Evolutionary conservation across 768 basidiomycete species (phyloP).

Genomic region (Xerocomellus intermedius): DNA sequence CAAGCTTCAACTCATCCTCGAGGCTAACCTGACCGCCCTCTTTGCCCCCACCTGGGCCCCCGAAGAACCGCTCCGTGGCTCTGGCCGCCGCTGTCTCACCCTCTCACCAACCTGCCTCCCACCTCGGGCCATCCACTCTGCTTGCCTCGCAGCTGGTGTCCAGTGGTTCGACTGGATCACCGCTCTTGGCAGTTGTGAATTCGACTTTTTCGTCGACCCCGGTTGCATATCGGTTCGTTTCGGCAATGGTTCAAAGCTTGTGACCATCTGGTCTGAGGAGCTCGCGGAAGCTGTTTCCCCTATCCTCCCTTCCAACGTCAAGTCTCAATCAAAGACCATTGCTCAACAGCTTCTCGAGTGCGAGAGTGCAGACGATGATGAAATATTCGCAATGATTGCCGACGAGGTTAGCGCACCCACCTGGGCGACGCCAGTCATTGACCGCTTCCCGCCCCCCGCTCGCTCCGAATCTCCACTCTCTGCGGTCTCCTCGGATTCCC

Average conservation of each 20-base stretch:
- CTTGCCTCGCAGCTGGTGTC: conserved; percentile 65
- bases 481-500: conserved; percentile 50
- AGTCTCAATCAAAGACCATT: conserved; percentile 51
- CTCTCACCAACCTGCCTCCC: conserved; percentile 69
- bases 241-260: conserved; percentile 44
- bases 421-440: conserved; percentile 65
- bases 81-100: conserved; percentile 71
- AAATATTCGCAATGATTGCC: conserved; percentile 72
- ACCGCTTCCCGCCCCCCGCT: conserved; percentile 52
- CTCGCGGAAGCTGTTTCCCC: conserved; percentile 25
- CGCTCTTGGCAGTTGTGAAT: conserved; percentile 63
- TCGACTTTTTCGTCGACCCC: conserved; percentile 81
- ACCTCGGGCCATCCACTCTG: conserved; percentile 67
- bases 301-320: conserved; percentile 19
- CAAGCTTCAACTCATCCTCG: conserved; percentile 69
- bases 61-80: conserved; percentile 62
- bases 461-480: conserved; percentile 62
- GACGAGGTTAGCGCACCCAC: conserved; percentile 67
- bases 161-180: conserved; percentile 84
- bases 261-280: conserved; percentile 70
- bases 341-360: conserved; percentile 73
- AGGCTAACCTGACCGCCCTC: conserved; percentile 69
- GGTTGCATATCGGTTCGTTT: conserved; percentile 72
- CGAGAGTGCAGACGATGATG: conserved; percentile 70
- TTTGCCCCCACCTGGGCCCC: conserved; percentile 68